Conservation (phyloP, 768 basidiomycete genomes). For the Sutorius australiensis region DNA sequence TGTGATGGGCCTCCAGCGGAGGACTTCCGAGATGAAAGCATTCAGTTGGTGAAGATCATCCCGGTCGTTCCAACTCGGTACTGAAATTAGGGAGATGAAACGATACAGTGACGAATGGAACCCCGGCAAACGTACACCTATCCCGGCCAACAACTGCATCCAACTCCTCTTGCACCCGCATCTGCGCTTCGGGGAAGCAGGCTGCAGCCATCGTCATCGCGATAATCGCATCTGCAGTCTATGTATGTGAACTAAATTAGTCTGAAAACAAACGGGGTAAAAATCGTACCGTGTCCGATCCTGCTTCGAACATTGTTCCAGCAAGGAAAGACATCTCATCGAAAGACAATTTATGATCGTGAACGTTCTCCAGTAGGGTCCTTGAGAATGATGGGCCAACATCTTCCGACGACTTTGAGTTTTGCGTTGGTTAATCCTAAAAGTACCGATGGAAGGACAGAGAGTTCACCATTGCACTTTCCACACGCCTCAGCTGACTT, state of each 20-base stretch:
- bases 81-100: conserved; percentile 13
- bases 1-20: conserved; percentile 37
- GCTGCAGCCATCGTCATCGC: conserved; percentile 51
- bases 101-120: not conserved
- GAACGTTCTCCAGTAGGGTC: conserved; percentile 48
- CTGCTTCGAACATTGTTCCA: conserved; percentile 59
- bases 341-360: conserved; percentile 45
- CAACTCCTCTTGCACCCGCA: conserved; percentile 48
- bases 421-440: not conserved
- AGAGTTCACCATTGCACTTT: conserved; percentile 37
- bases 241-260: not conserved
- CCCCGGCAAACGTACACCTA: conserved; percentile 12
- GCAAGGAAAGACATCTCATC: conserved; percentile 57
- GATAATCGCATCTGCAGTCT: conserved; percentile 26
- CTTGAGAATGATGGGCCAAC: conserved; percentile 41
- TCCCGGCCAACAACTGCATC: conserved; percentile 47
- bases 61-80: conserved; percentile 36
- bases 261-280: not conserved
- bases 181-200: conserved; percentile 48
- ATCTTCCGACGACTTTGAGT: conserved; percentile 13
- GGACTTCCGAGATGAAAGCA: conserved; percentile 36
- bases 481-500: conserved; percentile 42
- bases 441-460: not conserved
- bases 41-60: conserved; percentile 32
- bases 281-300: conserved; percentile 46